Conservation (phyloP, 768 basidiomycete genomes). For the Termitomyces sp. region DNA sequence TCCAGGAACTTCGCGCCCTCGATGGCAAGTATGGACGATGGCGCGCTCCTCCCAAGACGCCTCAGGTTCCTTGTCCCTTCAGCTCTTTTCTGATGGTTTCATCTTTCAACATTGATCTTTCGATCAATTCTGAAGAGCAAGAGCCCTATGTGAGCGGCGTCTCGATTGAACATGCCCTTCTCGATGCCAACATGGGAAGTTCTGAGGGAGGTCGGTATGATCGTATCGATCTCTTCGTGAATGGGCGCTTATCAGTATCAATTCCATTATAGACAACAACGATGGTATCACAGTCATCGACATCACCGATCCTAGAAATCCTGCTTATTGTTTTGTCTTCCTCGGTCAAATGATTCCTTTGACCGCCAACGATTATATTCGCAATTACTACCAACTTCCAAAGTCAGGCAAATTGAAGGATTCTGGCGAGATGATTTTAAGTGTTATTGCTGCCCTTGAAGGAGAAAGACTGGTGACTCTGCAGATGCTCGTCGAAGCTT, state of each 20-base stretch:
- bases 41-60: not conserved
- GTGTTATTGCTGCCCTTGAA: slow-evolving; percentile 15
- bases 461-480: slow-evolving; percentile 13
- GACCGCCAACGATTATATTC: not conserved
- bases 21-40: slow-evolving; percentile 26
- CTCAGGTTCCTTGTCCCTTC: slow-evolving; percentile 25
- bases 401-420: too few relatives aligned
- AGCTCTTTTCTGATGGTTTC: slow-evolving; percentile 24
- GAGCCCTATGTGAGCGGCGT: slow-evolving; percentile 12
- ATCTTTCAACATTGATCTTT: slow-evolving; percentile 20
- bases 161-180: slow-evolving; percentile 4
- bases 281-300: slow-evolving; percentile 33
- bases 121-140: slow-evolving; percentile 7
- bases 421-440: too few relatives aligned
- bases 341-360: not conserved
- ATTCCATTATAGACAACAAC: slow-evolving; percentile 27
- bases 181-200: slow-evolving; percentile 22
- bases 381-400: not conserved
- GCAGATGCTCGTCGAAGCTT: slow-evolving; percentile 20
- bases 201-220: slow-evolving; percentile 20
- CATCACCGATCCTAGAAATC: slow-evolving; percentile 23
- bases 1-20: slow-evolving; percentile 27
- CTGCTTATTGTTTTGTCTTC: slow-evolving; percentile 24
- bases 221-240: not conserved
- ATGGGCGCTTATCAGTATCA: not conserved